phyloP scores from a whole-genome alignment of 371 early-diverging fungal species.

The Batkoa obscura region DNA sequence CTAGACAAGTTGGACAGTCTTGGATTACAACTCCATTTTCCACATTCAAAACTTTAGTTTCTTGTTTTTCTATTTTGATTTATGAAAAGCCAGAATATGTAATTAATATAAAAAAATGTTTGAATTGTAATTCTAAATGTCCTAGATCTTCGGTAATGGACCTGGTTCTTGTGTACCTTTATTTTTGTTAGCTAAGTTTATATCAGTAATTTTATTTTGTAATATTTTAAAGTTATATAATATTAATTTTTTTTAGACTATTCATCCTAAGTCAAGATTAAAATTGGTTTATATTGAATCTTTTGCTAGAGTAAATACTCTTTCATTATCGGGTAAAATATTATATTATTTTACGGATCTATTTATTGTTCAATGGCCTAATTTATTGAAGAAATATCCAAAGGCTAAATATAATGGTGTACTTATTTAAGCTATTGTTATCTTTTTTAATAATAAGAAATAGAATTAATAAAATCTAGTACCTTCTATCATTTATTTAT shows the following conservation, averaged over 20 bases:
- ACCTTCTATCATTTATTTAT: no score
- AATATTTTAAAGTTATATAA: not conserved
- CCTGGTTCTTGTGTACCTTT: slow-evolving; percentile 88
- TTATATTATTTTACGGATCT: slow-evolving; percentile 57
- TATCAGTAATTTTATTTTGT: slow-evolving; percentile 9
- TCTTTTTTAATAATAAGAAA: no score
- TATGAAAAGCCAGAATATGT: no score
- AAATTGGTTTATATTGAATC: slow-evolving; percentile 74
- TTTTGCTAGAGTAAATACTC: slow-evolving; percentile 61
- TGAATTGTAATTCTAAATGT: no score
- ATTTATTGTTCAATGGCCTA: slow-evolving; percentile 85
- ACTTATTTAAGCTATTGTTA: slow-evolving; percentile 29
- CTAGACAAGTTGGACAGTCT: slow-evolving; percentile 49
- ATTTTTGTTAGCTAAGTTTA: slow-evolving; percentile 10
- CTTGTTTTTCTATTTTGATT: slow-evolving; percentile 18
- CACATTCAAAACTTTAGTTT: slow-evolving; percentile 15
- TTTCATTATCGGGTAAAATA: slow-evolving; percentile 73
- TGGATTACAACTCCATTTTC: slow-evolving; percentile 30
- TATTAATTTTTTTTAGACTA: slow-evolving; percentile 15
- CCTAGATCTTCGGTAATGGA: slow-evolving; percentile 69
- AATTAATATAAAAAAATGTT: no score
- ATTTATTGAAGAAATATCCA: slow-evolving; percentile 26
- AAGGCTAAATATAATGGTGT: slow-evolving; percentile 48
- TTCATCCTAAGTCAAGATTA: slow-evolving; percentile 22
- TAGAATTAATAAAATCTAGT: no score